Base-by-base conservation (phyloP, 768 basidiomycete species). In the Strobilomyces confusus region DNA sequence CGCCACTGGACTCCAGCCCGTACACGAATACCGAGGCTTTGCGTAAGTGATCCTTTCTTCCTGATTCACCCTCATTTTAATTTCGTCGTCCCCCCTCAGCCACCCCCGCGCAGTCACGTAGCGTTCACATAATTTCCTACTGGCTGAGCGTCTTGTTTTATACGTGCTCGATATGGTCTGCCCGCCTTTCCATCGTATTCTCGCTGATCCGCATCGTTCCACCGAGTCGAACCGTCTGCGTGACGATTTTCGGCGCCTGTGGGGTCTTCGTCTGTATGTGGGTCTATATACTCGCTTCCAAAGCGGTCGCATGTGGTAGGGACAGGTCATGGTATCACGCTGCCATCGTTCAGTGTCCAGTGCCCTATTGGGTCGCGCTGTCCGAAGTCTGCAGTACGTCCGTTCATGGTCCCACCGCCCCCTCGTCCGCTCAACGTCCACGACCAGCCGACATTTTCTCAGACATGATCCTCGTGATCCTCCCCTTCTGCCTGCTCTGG, bases 341-440 rank as follows among this genome's bases (percentile, higher is more conserved):
- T 14, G 2, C 34, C 0, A 66, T 63, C 42, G 70, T 78, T 0
- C 74, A 74, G 51, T 82, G 81, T 52, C 64, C 65, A 19, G 69
- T 81, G 17, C 71, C 71, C 23, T 66, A 69, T 29, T 72, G 78
- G 59, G 73, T 84, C 15, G 82, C 76, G 0, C 63, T 82, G 9
- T 72, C 72, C n/a, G 80, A 83, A 61, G 66, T 83, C 47, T 70
- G 73, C 52, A 76, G 82, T 82, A 54, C 56, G 80, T 73, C 6
- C 25, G 11, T 36, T 9, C 30, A 7, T 3, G n/a, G 1, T 11
- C 15, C 4, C 26, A 1, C 11, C 9, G 2, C 3, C 26, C 2
- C 17, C 9, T 9, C 12, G 4, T 19, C 36, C 38, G 23, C 34
- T 54, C 25, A 51, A 19, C 4, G 23, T 14, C 3, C 32, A n/a